Evolutionary conservation across 495 filamentous ascomycete genomes (phyloP), one percentile per base, ranked within the genome.

Genomic region (Tuber borchii): DNA sequence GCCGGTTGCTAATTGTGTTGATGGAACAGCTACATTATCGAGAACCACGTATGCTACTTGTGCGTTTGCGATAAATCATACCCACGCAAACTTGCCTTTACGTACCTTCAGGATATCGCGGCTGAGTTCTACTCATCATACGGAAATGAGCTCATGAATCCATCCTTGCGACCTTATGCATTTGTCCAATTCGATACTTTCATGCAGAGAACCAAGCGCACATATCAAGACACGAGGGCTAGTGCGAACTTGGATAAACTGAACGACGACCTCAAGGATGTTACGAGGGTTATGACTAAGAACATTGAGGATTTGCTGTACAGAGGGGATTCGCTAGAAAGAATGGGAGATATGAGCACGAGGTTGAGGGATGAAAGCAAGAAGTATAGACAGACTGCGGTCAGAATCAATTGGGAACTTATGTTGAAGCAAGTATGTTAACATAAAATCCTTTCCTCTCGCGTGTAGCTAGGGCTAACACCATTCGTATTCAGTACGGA

Each of bases 201-300:
- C 86, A 97, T 99, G 84, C 88, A 90, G 76, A 90, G 92, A 75
- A 97, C 95, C 73, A 97, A 95, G 86, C 92, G 93, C 77, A 93
- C 94, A 12, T 99, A 99, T 86, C 93, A 95, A 80, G 95, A 98
- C 83, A 90, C 90, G 73, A 92, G 96, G 75, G 95, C 96, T 7
- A 90, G 92, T 9, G 87, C 88, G 82, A 97, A 97, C 84, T 87
- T 97, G 65, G 93, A 93, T 83, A 92, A 93, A 81, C 85, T 97
- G 77, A 97, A 97, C 81, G 93, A 97, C 83, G 95, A 99, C 87
- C 88, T 99, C 68, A 90, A 93, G 81, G 95, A 98, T 88, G 95
- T 99, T 72, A 97, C 95, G 20, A 93, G 97, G 84, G 94, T 98
- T 78, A 99, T 99, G 95, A 98, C 95, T 45, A 99, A 98, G 88